Base-by-base conservation (phyloP, 2,329 filamentous ascomycete genomes). In the Fusarium transvaalense region DNA sequence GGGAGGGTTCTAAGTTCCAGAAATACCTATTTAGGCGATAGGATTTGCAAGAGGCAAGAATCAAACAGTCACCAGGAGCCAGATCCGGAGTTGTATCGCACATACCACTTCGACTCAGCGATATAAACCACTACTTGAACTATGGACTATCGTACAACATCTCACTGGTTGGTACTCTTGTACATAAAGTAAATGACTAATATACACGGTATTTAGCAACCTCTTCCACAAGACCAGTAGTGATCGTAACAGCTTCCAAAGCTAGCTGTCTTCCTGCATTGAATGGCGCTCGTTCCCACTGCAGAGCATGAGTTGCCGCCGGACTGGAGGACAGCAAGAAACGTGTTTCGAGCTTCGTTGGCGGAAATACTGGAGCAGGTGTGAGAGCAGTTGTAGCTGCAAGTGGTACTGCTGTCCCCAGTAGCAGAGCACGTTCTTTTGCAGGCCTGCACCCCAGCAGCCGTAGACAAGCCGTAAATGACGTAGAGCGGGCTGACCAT, bases 191-290 rank as follows among this genome's bases (percentile, higher is more conserved):
- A n/a, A n/a, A n/a, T n/a, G n/a, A n/a, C n/a, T n/a, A n/a, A n/a
- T n/a, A n/a, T n/a, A n/a, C n/a, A n/a, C n/a, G n/a, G n/a, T n/a
- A n/a, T 15, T 10, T 37, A 61, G 9, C 58, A 61, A 0, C 43
- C 56, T 8, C 45, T 29, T 2, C 56, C 58, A 5, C 58, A 61
- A 3, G 21, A 29, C 56, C 58, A 61, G 6, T 61, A 35, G 2
- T 53, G 58, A 23, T 61, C n/a, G 8, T 53, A 61, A 32, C 58
- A 61, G 13, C 58, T 61, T 23, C 45, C 58, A 23, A 61, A 61
- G 2, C n/a, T 53, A 10, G 25, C 34, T 0, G 56, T 61, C 38
- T 61, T 61, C 4, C 9, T 61, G 31, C 58, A 61, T 6, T 21
- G 25, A 9, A 61, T 46, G 1, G 32, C 35, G 5, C 58, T 61